A percentile compares a stretch with the other conserved stretches of the same genome.
Evolutionary conservation across 73 alveolate genomes (phyloP).

Genomic region (Paraurostyla sp.): DNA sequence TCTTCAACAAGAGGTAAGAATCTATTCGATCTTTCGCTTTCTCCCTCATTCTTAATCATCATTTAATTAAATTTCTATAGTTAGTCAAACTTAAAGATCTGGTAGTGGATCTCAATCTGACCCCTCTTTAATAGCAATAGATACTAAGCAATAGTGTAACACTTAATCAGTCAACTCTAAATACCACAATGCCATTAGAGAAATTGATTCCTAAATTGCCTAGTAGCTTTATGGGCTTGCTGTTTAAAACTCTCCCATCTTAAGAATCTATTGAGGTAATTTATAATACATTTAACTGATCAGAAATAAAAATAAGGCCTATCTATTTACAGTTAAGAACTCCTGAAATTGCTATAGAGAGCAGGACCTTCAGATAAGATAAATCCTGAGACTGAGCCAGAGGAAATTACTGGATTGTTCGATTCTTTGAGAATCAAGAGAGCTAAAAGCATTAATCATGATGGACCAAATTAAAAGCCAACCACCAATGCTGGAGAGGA

Average conservation of each 20-base stretch:
- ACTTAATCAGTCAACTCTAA: too few species aligned
- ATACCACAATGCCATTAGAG: constrained; percentile 32
- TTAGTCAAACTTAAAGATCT: constrained; percentile 24
- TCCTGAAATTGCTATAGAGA: neutral
- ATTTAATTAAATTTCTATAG: neutral
- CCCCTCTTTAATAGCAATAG: too few species aligned
- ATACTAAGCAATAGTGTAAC: too few species aligned
- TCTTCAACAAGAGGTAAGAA: constrained; percentile 42
- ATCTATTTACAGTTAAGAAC: neutral
- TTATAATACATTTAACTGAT: too few species aligned
- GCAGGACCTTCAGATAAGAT: neutral
- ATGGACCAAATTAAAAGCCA: too few species aligned
- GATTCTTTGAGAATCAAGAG: too few species aligned
- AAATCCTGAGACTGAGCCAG: too few species aligned
- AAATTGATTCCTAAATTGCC: constrained; percentile 42
- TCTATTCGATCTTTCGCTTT: too few species aligned
- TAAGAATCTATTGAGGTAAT: neutral
- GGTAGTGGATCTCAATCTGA: neutral
- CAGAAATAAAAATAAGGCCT: constrained; percentile 25
- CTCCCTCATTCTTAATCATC: too few species aligned
- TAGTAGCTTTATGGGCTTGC: neutral
- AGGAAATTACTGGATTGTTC: too few species aligned
- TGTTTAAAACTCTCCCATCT: constrained; percentile 1
- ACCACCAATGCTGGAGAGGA: too few species aligned
- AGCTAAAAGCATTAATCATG: too few species aligned